Evolutionary conservation across 129 eudicot genomes (phyloP), one percentile per base, ranked within the genome.

Genomic region (Sambucus nigra): DNA sequence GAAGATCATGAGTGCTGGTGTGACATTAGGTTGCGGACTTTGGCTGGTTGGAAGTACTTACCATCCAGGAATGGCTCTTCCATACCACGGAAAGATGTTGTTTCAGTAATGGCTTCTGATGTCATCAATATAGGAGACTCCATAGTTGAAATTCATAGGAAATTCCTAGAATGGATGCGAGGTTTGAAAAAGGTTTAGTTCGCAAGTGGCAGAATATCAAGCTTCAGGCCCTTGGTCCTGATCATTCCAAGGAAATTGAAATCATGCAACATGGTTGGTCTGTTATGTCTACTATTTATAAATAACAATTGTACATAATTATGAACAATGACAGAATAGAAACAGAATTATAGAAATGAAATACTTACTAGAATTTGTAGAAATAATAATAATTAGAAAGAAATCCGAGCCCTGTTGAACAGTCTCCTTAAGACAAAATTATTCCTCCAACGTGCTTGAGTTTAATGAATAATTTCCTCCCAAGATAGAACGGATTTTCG

Each of bases 201-300:
- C 94, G 94, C 57, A 86, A 80, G 71, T 91, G 99, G 99, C 99
- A 91, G 75, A 68, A 51, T 52, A 48, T 82, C 38, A 91, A 91
- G 69, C 79, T 95, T 15, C 77, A 76, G 68, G 95, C 99, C 29
- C 94, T 91, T 57, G 99, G 99, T 55, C 83, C 84, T 51, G 80
- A 77, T 76, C 99, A 91, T 68, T 49, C 66, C 16, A 82, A 81
- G 53, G 95, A 87, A 25, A 65, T 63, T 5, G 94, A 86, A 66
- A 74, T 82, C 25, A 74, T 76, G 20, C 68, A 77, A 58, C 99
- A 63, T 22, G 95, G 95, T 61, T 85, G 94, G 99, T n/a, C n/a
- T n/a, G n/a, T n/a, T n/a, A n/a, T n/a, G n/a, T n/a, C n/a, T n/a
- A n/a, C n/a, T n/a, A n/a, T n/a, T n/a, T n/a, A n/a, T n/a, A n/a